Conservation (phyloP, 345 rosid species). For the Capsella bursapastoris region DNA sequence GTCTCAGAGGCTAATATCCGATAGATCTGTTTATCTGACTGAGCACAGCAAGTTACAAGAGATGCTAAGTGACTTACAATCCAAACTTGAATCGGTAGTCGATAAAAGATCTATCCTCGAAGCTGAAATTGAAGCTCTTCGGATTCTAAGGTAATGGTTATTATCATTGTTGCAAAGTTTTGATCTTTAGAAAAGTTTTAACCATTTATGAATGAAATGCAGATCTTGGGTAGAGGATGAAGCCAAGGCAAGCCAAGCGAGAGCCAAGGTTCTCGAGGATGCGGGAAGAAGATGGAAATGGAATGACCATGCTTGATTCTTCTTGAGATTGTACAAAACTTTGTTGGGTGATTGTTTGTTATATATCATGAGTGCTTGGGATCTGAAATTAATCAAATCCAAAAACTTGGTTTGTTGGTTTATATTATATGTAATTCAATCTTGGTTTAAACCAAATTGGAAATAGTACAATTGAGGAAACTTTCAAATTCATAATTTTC, state of each 20-base stretch:
- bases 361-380: background rate
- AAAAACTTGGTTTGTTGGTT: constrained; percentile 16
- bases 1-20: constrained; percentile 68
- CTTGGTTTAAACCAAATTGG: constrained; percentile 3
- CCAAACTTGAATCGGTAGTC: constrained; percentile 56
- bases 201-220: constrained; percentile 39
- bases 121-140: constrained; percentile 82
- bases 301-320: constrained; percentile 54
- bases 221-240: constrained; percentile 96
- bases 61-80: constrained; percentile 50
- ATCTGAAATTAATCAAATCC: constrained; percentile 16
- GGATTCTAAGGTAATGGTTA: constrained; percentile 71
- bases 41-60: constrained; percentile 58
- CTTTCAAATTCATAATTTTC: background rate
- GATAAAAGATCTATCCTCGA: constrained; percentile 72
- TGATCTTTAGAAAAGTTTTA: background rate
- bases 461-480: constrained; percentile 9
- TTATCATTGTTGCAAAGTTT: background rate
- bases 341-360: constrained; percentile 10
- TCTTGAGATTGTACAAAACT: constrained; percentile 37
- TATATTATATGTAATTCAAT: constrained; percentile 8
- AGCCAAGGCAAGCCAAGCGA: constrained; percentile 85
- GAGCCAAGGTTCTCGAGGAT: constrained; percentile 86
- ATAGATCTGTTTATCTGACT: constrained; percentile 51
- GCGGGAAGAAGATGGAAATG: constrained; percentile 90